Percentiles rank a stretch among this genome's conserved stretches.
Evolutionary conservation across 2,329 filamentous ascomycete genomes (phyloP).

Genomic region (Aspergillus bombycis): DNA sequence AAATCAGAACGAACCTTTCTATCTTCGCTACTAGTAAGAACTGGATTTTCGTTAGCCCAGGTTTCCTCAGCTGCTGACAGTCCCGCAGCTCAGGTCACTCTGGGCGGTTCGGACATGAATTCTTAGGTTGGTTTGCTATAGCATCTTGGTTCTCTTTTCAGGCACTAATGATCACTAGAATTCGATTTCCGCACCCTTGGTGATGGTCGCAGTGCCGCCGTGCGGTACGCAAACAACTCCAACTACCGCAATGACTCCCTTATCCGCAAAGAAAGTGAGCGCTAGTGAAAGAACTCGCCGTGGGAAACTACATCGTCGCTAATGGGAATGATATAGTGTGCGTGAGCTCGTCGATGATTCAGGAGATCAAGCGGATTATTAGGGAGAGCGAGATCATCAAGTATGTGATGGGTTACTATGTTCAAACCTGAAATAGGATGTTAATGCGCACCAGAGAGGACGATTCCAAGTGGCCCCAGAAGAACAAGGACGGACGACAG

Average conservation of each 20-base stretch:
- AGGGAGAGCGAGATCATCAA: slow-evolving; percentile 97
- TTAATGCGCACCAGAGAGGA: slow-evolving; percentile 71
- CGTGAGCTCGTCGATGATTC: slow-evolving; percentile 84
- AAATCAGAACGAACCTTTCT: slow-evolving; percentile 81
- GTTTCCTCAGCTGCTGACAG: slow-evolving; percentile 46
- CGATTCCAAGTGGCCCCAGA: slow-evolving; percentile 97
- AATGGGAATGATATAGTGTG: slow-evolving; percentile 68
- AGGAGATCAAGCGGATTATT: slow-evolving; percentile 96
- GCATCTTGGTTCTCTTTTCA: slow-evolving; percentile 21
- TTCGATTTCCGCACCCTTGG: slow-evolving; percentile 94
- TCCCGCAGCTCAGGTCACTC: slow-evolving; percentile 85
- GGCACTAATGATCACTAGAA: slow-evolving; percentile 59
- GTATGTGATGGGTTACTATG: slow-evolving; percentile 53
- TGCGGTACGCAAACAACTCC: slow-evolving; percentile 98
- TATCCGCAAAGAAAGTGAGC: slow-evolving; percentile 98
- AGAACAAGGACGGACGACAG: slow-evolving; percentile 98
- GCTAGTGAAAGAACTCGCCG: slow-evolving; percentile 10
- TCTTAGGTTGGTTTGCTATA: slow-evolving; percentile 69
- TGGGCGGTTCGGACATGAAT: slow-evolving; percentile 96
- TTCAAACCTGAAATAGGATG: not conserved
- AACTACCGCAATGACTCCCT: slow-evolving; percentile 99
- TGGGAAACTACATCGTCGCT: slow-evolving; percentile 16
- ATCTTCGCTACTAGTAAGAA: slow-evolving; percentile 93
- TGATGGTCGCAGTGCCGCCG: slow-evolving; percentile 89
- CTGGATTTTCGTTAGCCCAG: slow-evolving; percentile 32